These are phyloP conservation scores for Lentinus polychrous DNA, from an alignment of 1,284 basidiomycete genomes.

Conservation along the genomic window DNA sequence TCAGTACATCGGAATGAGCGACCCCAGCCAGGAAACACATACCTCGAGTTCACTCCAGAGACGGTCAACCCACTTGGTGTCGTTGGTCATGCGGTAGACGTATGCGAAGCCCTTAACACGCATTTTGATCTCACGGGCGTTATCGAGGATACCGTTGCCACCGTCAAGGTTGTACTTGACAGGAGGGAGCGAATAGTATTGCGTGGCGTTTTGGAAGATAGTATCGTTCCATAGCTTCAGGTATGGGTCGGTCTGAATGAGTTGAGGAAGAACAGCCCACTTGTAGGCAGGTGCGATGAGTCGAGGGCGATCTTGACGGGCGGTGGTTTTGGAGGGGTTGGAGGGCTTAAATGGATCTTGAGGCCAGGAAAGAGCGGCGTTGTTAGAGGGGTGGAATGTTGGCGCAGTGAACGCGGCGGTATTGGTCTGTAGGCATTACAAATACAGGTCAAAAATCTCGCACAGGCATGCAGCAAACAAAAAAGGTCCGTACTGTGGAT, in stretches of 20 bases:
- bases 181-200: slow-evolving; percentile 54
- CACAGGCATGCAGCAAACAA: neutral
- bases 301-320: slow-evolving; percentile 81
- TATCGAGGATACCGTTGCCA: slow-evolving; percentile 89
- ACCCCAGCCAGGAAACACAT: slow-evolving; percentile 21
- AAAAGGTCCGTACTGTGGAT: slow-evolving; percentile 56
- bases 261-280: slow-evolving; percentile 78
- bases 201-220: slow-evolving; percentile 86
- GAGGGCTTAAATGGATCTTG: slow-evolving; percentile 65
- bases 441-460: neutral
- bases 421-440: slow-evolving; percentile 52
- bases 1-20: neutral
- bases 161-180: slow-evolving; percentile 78
- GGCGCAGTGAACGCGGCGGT: slow-evolving; percentile 71
- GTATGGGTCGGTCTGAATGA: slow-evolving; percentile 85
- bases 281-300: slow-evolving; percentile 90
- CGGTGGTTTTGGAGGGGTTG: slow-evolving; percentile 47
- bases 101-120: slow-evolving; percentile 92
- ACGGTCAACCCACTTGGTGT: slow-evolving; percentile 84
- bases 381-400: slow-evolving; percentile 53
- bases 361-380: slow-evolving; percentile 62
- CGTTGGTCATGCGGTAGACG: slow-evolving; percentile 84
- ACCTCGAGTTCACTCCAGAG: slow-evolving; percentile 81
- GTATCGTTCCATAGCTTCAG: slow-evolving; percentile 85
- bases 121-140: slow-evolving; percentile 84